A percentile compares a stretch with the other conserved stretches of the same genome.
These are phyloP conservation scores for Leccinum angustisporum DNA, from an alignment of 1,284 basidiomycete genomes.

Conservation along the genomic window DNA sequence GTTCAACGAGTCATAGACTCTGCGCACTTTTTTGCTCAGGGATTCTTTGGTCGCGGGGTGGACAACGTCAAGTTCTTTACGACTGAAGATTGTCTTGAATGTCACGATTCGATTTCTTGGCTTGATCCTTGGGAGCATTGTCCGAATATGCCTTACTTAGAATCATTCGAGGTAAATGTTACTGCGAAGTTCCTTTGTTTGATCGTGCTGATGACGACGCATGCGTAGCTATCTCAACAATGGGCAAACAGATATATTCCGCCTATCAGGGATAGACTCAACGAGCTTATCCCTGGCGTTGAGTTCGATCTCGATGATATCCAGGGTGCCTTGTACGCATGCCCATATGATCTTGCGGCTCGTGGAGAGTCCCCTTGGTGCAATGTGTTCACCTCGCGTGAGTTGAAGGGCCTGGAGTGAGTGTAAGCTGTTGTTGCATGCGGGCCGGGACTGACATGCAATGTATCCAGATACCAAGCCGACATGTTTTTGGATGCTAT, in stretches of 20 bases:
- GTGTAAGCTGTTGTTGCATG: conserved; percentile 7
- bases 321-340: conserved; percentile 48
- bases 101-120: conserved; percentile 38
- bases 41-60: conserved; percentile 13
- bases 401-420: conserved; percentile 43
- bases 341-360: conserved; percentile 47
- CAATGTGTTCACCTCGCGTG: conserved; percentile 37
- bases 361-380: conserved; percentile 42
- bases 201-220: neutral
- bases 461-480: conserved; percentile 35
- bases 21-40: conserved; percentile 17
- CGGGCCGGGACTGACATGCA: neutral
- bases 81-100: neutral
- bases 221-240: conserved; percentile 26
- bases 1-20: conserved; percentile 34
- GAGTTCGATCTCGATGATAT: conserved; percentile 33
- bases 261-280: conserved; percentile 40
- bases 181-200: neutral
- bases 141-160: neutral
- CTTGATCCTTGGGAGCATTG: conserved; percentile 16
- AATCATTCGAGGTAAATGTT: neutral
- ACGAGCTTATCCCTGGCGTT: conserved; percentile 36
- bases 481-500: conserved; percentile 43
- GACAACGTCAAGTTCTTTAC: conserved; percentile 15
- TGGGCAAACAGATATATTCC: conserved; percentile 44